phyloP scores from a whole-genome alignment of 108 stramenopile genomes.

The Skeletonema grethae region DNA sequence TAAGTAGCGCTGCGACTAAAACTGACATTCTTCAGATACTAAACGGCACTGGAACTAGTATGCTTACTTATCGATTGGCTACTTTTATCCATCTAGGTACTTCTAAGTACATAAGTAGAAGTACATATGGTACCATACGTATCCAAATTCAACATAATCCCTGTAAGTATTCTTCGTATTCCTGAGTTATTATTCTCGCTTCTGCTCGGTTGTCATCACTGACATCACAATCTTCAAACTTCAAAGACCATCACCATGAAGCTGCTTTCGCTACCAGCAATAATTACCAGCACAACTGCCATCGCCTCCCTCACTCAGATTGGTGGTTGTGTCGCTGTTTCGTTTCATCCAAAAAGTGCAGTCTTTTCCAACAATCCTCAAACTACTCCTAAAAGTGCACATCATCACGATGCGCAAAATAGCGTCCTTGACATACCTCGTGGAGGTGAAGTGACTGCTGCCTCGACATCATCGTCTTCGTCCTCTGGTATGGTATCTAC shows the following conservation, averaged over 20 bases:
- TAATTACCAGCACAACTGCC: neutral
- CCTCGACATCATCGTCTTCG: slow-evolving; percentile 10
- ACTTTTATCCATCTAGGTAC: too few relatives aligned
- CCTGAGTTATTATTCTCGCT: too few relatives aligned
- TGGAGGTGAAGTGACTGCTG: slow-evolving; percentile 25
- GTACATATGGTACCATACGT: too few relatives aligned
- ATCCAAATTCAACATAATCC: too few relatives aligned
- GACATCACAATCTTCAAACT: too few relatives aligned
- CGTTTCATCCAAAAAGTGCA: neutral
- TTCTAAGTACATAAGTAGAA: too few relatives aligned
- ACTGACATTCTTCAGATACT: too few relatives aligned
- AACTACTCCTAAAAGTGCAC: neutral
- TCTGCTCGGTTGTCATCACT: too few relatives aligned
- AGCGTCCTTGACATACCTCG: slow-evolving; percentile 26
- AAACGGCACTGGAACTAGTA: too few relatives aligned
- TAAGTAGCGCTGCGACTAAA: too few relatives aligned
- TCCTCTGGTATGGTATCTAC: slow-evolving; percentile 25
- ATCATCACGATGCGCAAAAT: neutral
- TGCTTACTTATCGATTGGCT: too few relatives aligned
- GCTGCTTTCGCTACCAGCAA: neutral
- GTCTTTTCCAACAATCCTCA: neutral
- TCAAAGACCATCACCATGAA: neutral
- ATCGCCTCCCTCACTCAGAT: neutral
- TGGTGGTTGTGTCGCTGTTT: neutral
- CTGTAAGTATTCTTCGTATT: too few relatives aligned